phyloP scores from a whole-genome alignment of 1,139 yeast genomes.

The Debaryomycetaceae sp. region DNA sequence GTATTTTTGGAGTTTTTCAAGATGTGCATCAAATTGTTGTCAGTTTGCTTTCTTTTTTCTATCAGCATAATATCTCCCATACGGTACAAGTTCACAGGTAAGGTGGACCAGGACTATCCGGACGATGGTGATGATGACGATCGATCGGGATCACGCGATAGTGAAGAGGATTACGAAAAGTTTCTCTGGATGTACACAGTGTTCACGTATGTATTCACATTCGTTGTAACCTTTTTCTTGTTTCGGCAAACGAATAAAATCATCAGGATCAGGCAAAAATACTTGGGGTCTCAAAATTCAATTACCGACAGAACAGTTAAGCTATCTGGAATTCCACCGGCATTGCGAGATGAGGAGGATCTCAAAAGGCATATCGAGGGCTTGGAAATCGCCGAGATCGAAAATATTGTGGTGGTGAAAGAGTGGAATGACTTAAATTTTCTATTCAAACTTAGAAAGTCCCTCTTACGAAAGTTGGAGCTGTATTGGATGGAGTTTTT shows the following conservation, averaged over 20 bases:
- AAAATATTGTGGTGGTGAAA: constrained; percentile 71
- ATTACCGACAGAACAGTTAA: constrained; percentile 47
- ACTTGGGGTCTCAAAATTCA: constrained; percentile 42
- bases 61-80: constrained; percentile 69
- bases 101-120: constrained; percentile 50
- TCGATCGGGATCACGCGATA: constrained; percentile 2
- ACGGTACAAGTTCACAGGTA: constrained; percentile 67
- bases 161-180: constrained; percentile 16
- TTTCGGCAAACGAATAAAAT: constrained; percentile 36
- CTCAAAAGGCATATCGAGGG: constrained; percentile 72
- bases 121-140: constrained; percentile 39
- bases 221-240: constrained; percentile 30
- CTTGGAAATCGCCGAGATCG: constrained; percentile 76
- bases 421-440: constrained; percentile 77
- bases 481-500: constrained; percentile 75
- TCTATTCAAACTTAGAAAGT: constrained; percentile 58
- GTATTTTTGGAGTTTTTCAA: constrained; percentile 80
- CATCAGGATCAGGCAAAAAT: constrained; percentile 38
- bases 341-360: constrained; percentile 64
- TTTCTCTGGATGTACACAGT: constrained; percentile 40
- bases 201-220: constrained; percentile 42
- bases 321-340: constrained; percentile 61
- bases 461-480: constrained; percentile 58
- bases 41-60: constrained; percentile 60
- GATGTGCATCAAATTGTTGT: constrained; percentile 65